A percentile compares a stretch with the other conserved stretches of the same genome.
phyloP scores from a whole-genome alignment of 306 rosid genomes.

The Glycyrrhiza uralensis region DNA sequence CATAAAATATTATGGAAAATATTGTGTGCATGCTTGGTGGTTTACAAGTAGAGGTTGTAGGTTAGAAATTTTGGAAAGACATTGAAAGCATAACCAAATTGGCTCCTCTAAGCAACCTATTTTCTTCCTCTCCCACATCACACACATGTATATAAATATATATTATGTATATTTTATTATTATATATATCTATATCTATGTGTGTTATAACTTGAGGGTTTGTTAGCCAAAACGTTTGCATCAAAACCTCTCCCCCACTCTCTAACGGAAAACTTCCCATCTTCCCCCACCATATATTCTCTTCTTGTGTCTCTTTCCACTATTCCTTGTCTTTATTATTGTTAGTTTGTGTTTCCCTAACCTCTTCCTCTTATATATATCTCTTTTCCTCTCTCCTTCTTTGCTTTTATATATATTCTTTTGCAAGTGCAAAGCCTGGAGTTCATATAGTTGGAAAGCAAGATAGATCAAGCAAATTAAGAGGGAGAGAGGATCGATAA shows the following conservation, averaged over 20 bases:
- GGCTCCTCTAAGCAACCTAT: conserved; percentile 81
- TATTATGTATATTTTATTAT: background rate
- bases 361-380: background rate
- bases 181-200: background rate
- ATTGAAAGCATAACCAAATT: conserved; percentile 96
- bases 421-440: background rate
- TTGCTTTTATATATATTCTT: conserved; percentile 2
- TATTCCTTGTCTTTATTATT: conserved; percentile 31
- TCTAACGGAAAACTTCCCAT: conserved; percentile 85
- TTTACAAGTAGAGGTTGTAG: conserved; percentile 99
- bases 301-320: conserved; percentile 31
- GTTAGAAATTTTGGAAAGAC: conserved; percentile 84
- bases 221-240: conserved; percentile 95
- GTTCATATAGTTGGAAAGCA: background rate
- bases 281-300: conserved; percentile 56
- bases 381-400: background rate
- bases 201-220: conserved; percentile 45
- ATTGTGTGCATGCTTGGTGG: conserved; percentile 60
- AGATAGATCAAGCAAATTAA: conserved; percentile 16
- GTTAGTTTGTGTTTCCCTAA: background rate
- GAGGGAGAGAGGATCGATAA: background rate
- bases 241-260: conserved; percentile 75
- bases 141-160: background rate
- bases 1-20: conserved; percentile 24
- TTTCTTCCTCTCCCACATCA: conserved; percentile 21